Evolutionary conservation across 2,329 filamentous ascomycete species (phyloP).

Genomic region (Paraconiothyrium brasiliense): DNA sequence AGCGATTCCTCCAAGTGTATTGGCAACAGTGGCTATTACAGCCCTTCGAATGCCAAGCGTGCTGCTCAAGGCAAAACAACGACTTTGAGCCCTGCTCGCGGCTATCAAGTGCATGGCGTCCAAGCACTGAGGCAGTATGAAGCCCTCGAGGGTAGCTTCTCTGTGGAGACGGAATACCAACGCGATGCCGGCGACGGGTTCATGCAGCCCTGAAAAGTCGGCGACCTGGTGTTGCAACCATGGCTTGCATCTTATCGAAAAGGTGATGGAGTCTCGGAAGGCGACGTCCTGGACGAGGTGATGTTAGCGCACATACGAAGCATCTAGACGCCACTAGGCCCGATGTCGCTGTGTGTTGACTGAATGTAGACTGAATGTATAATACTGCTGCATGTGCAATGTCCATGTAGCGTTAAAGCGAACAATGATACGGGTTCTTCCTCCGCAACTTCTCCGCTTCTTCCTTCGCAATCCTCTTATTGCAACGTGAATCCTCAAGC

Average conservation of each 20-base stretch:
- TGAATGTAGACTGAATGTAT: constrained; percentile 3
- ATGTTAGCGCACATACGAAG: not conserved
- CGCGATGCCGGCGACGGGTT: constrained; percentile 38
- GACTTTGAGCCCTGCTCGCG: constrained; percentile 32
- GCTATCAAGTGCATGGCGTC: constrained; percentile 24
- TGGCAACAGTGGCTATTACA: constrained; percentile 31
- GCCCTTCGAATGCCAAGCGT: constrained; percentile 19
- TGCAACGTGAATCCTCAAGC: constrained; percentile 12
- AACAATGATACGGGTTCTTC: constrained; percentile 5
- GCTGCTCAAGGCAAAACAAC: constrained; percentile 29
- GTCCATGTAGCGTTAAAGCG: constrained; percentile 10
- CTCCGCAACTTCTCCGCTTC: constrained; percentile 8
- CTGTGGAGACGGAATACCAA: constrained; percentile 40
- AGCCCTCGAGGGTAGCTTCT: constrained; percentile 39
- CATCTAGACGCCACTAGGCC: constrained; percentile 1
- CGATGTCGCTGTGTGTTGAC: constrained; percentile 15
- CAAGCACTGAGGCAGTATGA: constrained; percentile 32
- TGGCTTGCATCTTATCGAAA: not conserved
- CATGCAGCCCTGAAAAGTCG: constrained; percentile 42
- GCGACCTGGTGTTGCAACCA: not conserved
- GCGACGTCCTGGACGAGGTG: not conserved
- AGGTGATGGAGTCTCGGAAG: not conserved
- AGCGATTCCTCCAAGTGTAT: constrained; percentile 44
- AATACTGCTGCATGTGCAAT: constrained; percentile 7
- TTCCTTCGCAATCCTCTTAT: constrained; percentile 6